Evolutionary conservation across 2,329 filamentous ascomycete genomes (phyloP).

Genomic region (Shiraia sp.): DNA sequence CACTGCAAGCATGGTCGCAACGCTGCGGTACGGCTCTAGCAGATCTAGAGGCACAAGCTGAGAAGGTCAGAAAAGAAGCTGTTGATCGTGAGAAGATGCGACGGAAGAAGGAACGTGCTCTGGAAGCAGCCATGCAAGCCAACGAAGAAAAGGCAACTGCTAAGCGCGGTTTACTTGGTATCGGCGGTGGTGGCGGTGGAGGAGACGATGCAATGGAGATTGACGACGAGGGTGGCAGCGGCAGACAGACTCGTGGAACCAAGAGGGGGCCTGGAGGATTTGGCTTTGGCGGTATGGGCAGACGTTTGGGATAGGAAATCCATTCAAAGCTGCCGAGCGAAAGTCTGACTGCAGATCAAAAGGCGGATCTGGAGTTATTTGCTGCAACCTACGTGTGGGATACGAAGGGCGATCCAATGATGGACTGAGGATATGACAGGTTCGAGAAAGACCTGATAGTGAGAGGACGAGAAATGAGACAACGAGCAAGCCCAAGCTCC

Average conservation of each 20-base stretch:
- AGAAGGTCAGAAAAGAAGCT: slow-evolving; percentile 59
- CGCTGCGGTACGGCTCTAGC: slow-evolving; percentile 75
- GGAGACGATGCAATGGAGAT: slow-evolving; percentile 44
- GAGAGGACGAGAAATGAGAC: no score
- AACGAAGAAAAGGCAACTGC: slow-evolving; percentile 33
- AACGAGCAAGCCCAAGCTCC: no score
- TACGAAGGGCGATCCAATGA: slow-evolving; percentile 21
- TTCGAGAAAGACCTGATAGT: no score
- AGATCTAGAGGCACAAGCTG: slow-evolving; percentile 77
- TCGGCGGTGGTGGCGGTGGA: slow-evolving; percentile 22
- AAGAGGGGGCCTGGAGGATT: slow-evolving; percentile 37
- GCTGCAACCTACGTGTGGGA: slow-evolving; percentile 10
- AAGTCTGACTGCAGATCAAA: no score
- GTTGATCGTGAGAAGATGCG: slow-evolving; percentile 47
- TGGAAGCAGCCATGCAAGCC: slow-evolving; percentile 34
- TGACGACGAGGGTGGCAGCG: slow-evolving; percentile 38
- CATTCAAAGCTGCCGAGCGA: not conserved
- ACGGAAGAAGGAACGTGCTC: slow-evolving; percentile 47
- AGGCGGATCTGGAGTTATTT: no score
- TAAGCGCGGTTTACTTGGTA: slow-evolving; percentile 24
- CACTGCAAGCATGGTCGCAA: slow-evolving; percentile 74
- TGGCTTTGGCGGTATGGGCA: slow-evolving; percentile 30
- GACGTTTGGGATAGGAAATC: slow-evolving; percentile 26
- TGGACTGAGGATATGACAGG: not conserved
- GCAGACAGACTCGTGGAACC: slow-evolving; percentile 26